A percentile compares a stretch with the other conserved stretches of the same genome.
phyloP scores from a whole-genome alignment of 2,329 filamentous ascomycete species.

The Trichoderma pleuroti region DNA sequence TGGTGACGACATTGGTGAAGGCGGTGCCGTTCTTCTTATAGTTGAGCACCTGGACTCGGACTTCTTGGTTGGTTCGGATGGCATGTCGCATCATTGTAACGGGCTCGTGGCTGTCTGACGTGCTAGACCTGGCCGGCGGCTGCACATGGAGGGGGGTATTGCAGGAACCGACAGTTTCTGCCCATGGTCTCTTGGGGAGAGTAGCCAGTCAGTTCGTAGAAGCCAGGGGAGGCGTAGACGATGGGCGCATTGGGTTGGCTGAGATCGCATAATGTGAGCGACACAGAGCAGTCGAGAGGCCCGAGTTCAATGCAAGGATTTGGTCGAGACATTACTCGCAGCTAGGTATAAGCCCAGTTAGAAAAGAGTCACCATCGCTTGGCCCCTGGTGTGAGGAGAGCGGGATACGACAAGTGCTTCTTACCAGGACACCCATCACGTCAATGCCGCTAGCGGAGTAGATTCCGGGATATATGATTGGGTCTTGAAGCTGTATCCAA shows the following conservation, averaged over 20 bases:
- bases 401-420: constrained; percentile 23
- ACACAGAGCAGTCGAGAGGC: constrained; percentile 78
- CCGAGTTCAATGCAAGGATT: constrained; percentile 77
- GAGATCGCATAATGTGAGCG: constrained; percentile 79
- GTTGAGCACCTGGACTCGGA: constrained; percentile 62
- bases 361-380: not conserved
- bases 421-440: constrained; percentile 53
- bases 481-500: constrained; percentile 37
- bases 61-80: constrained; percentile 43
- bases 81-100: constrained; percentile 52
- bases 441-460: constrained; percentile 55
- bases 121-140: not conserved
- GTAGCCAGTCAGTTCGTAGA: constrained; percentile 77
- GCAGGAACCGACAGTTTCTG: constrained; percentile 80
- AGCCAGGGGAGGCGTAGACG: constrained; percentile 79
- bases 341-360: constrained; percentile 29
- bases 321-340: constrained; percentile 64
- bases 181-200: constrained; percentile 69
- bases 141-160: constrained; percentile 62
- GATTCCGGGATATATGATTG: constrained; percentile 53
- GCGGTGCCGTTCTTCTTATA: constrained; percentile 75
- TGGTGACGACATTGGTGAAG: constrained; percentile 81
- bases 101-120: constrained; percentile 38
- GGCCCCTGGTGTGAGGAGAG: not conserved
- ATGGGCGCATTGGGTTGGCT: constrained; percentile 71